phyloP scores from a whole-genome alignment of 2,329 filamentous ascomycete genomes.

The Fusarium sp. region DNA sequence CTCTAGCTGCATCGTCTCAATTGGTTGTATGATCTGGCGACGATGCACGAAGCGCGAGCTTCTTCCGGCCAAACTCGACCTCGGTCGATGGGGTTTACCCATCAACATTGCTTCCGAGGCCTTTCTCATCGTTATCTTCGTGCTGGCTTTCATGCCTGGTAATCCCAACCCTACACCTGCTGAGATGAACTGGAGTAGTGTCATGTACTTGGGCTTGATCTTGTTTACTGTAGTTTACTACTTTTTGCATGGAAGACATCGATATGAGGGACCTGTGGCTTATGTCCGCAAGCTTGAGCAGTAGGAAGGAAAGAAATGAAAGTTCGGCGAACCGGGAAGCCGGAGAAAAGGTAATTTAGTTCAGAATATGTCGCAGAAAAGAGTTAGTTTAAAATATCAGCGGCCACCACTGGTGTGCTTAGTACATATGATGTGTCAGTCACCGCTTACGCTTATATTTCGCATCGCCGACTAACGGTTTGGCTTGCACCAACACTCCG shows the following conservation, averaged over 20 bases:
- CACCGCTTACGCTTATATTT: neutral
- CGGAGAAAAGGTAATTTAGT: neutral
- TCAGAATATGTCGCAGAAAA: rapidly evolving
- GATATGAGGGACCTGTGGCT: conserved; percentile 34
- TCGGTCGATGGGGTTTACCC: conserved; percentile 32
- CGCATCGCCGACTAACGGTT: neutral
- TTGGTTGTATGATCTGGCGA: conserved; percentile 41
- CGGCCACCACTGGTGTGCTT: neutral
- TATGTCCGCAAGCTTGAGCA: conserved; percentile 32
- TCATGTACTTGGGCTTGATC: conserved; percentile 23
- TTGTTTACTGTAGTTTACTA: conserved; percentile 31
- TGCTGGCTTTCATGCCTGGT: conserved; percentile 39
- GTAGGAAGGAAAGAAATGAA: neutral
- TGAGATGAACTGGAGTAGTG: conserved; percentile 41
- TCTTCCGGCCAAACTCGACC: conserved; percentile 28
- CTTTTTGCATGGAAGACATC: conserved; percentile 24
- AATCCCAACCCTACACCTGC: conserved; percentile 27
- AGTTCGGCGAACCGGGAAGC: too few species aligned
- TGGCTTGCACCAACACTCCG: neutral
- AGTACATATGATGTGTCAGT: neutral
- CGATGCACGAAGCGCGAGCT: conserved; percentile 27
- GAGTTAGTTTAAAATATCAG: neutral
- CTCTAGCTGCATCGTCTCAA: conserved; percentile 40
- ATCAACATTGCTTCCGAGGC: conserved; percentile 35
- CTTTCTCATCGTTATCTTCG: conserved; percentile 33